Evolutionary conservation across 2,329 filamentous ascomycete genomes (phyloP).

Genomic region (Penicillium nordicum): DNA sequence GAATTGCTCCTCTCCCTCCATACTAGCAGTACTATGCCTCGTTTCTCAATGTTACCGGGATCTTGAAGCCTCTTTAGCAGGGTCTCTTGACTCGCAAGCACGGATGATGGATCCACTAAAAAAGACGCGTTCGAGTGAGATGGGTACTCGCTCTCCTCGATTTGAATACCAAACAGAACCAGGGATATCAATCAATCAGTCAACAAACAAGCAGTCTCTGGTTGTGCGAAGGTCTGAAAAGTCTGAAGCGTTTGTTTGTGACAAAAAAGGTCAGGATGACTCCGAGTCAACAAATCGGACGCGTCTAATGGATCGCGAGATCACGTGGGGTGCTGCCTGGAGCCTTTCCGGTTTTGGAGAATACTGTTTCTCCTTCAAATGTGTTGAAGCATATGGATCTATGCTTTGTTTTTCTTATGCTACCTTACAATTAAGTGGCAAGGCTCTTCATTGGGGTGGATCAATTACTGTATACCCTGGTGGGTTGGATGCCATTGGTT

Average conservation of each 20-base stretch:
- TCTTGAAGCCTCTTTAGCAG: background rate
- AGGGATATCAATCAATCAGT: background rate
- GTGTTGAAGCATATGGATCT: background rate
- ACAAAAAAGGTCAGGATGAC: slow-evolving; percentile 18
- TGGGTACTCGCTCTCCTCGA: background rate
- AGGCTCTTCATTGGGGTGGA: background rate
- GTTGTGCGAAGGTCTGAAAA: background rate
- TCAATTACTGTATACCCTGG: background rate
- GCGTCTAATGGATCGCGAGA: slow-evolving; percentile 36
- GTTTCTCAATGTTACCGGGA: too few relatives aligned
- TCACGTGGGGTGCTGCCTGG: slow-evolving; percentile 32
- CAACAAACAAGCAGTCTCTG: background rate
- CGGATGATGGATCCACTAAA: background rate
- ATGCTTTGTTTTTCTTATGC: background rate
- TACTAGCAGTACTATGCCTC: slow-evolving; percentile 45
- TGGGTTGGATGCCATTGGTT: background rate
- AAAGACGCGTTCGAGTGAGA: slow-evolving; percentile 1
- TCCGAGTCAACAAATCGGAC: slow-evolving; percentile 22
- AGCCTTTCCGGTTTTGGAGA: slow-evolving; percentile 9
- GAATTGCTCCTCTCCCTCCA: slow-evolving; percentile 66
- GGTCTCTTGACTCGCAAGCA: background rate
- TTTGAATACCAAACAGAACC: background rate
- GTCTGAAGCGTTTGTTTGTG: slow-evolving; percentile 14
- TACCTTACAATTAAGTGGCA: background rate
- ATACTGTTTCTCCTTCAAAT: background rate